Evolutionary conservation across 2,329 filamentous ascomycete species (phyloP), one percentile per base, ranked within the genome.

Genomic region (Davidsoniella eucalypti): DNA sequence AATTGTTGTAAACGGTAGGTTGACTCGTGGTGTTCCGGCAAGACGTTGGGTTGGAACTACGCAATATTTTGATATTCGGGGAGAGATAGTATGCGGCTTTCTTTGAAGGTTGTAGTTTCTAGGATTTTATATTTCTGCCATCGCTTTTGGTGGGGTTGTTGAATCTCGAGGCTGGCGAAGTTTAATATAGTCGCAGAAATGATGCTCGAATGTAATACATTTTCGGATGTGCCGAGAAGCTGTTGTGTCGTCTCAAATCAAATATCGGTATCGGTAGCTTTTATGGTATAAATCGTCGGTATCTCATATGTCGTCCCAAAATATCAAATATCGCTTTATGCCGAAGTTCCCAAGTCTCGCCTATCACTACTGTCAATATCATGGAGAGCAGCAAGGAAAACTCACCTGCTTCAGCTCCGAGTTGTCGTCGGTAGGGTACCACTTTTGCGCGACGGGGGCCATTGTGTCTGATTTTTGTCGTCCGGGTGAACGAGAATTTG

Each of bases 351-450:
- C 23, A 43, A 42, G 40, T 44, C 44, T 45, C 38, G 25, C 47
- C 38, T 21, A 54, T 53, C 52, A 54, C 54, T 56, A 45, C 56
- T 59, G 55, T 52, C 60, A 56, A 56, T 56, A 52, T 55, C 49
- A 29, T 25, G 43, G 26, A 44, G 47, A 44, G 44, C 37, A 64
- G 48, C 43, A 36, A 44, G 38, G 47, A 50, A 47, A 49, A 84
- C 87, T 78, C 80, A 98, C 92, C 85, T 93, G 90, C 81, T 88
- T 94, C 65, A 80, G 78, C 72, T 83, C 74, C 68, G 78, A 68
- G 67, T 90, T 84, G 72, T 95, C 90, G 71, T 93, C 84, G 67
- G 87, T 85, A 70, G 87, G 86, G 76, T 98, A 98, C 87, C 90
- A 98, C 78, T 95, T 96, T 78, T 85, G 81, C 65, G 90, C 90